Conservation (phyloP, 2,329 filamentous ascomycete genomes). For the Coniochaeta prunicola region DNA sequence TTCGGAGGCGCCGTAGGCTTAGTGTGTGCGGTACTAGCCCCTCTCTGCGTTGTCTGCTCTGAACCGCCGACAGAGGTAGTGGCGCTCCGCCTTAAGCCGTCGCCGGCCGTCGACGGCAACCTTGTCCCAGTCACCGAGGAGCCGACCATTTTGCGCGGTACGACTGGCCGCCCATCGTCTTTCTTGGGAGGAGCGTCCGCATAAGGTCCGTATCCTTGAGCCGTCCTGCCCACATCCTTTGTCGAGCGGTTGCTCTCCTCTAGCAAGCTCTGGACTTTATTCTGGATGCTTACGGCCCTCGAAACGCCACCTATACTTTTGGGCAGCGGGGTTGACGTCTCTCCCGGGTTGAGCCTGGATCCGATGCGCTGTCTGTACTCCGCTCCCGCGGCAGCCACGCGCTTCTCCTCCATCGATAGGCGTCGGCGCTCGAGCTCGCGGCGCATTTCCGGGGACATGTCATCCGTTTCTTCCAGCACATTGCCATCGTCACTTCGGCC, state of each 20-base stretch:
- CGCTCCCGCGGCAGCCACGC: constrained; percentile 81
- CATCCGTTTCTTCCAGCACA: constrained; percentile 57
- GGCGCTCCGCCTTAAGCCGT: constrained; percentile 13
- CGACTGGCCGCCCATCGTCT: constrained; percentile 26
- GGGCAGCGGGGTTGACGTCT: constrained; percentile 33
- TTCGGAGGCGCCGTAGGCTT: constrained; percentile 54
- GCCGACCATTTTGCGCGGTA: constrained; percentile 45
- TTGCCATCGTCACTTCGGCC: constrained; percentile 60
- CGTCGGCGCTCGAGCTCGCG: constrained; percentile 80
- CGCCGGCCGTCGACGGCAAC: constrained; percentile 14
- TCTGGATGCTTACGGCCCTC: constrained; percentile 80
- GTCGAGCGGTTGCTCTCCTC: constrained; percentile 64
- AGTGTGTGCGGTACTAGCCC: constrained; percentile 8
- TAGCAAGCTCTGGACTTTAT: constrained; percentile 78
- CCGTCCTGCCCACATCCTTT: constrained; percentile 57
- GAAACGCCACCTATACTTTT: constrained; percentile 52
- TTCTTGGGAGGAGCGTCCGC: constrained; percentile 49
- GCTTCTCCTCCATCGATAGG: constrained; percentile 79
- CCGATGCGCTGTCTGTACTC: constrained; percentile 76
- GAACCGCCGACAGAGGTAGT: constrained; percentile 12
- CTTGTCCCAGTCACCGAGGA: constrained; percentile 8
- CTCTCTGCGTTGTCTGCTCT: neutral
- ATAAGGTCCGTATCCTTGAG: constrained; percentile 84
- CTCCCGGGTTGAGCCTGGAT: constrained; percentile 22
- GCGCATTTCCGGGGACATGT: constrained; percentile 78